phyloP scores from a whole-genome alignment of 2,329 filamentous ascomycete species.

The Venturia nashicola region DNA sequence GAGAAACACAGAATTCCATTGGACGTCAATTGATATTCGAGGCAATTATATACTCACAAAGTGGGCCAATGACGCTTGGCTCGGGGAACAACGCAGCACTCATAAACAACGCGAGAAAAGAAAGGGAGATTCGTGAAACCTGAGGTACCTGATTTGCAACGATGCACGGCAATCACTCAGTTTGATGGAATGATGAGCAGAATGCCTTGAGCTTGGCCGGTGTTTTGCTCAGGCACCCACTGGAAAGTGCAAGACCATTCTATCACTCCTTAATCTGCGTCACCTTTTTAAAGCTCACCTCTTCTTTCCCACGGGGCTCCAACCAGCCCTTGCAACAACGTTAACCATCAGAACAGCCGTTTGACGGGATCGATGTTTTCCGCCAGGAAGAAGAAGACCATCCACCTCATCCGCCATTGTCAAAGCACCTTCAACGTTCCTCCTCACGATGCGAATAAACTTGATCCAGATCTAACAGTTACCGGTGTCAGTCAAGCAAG shows the following conservation, averaged over 20 bases:
- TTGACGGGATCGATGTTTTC: not conserved
- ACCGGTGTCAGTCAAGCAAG: not conserved
- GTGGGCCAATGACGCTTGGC: not conserved
- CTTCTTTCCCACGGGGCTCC: not conserved
- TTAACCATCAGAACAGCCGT: not conserved
- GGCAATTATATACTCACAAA: not conserved
- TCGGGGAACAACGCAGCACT: not conserved
- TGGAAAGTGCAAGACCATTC: not conserved
- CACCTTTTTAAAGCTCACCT: not conserved
- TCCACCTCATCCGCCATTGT: slow-evolving; percentile 8
- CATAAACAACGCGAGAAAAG: not conserved
- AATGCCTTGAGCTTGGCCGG: not conserved
- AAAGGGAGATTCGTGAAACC: not conserved
- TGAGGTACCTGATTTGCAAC: not conserved
- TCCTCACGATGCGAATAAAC: not conserved
- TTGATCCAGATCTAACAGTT: slow-evolving; percentile 2
- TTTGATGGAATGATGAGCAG: not conserved
- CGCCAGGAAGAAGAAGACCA: not conserved
- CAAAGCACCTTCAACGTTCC: slow-evolving; percentile 4
- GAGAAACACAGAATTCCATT: not conserved
- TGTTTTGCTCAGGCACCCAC: not conserved
- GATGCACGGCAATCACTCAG: not conserved
- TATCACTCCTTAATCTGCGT: not conserved
- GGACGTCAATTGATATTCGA: not conserved
- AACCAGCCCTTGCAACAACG: not conserved